Evolutionary conservation across 108 stramenopile species (phyloP).

Genomic region (Thalassiosira profunda): DNA sequence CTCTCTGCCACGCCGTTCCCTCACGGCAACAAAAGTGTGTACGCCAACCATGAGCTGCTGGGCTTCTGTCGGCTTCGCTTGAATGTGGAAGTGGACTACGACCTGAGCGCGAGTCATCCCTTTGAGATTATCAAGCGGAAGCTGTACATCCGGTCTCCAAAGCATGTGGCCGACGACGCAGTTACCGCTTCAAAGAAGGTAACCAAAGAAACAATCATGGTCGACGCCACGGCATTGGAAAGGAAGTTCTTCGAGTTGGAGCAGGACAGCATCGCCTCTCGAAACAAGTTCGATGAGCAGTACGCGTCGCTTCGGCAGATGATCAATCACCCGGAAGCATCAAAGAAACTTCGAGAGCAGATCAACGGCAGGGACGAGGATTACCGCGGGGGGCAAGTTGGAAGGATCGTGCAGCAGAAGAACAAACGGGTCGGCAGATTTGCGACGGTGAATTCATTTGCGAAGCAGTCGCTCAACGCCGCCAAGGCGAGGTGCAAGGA

Average conservation of each 20-base stretch:
- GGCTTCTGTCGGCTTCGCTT: constrained; percentile 33
- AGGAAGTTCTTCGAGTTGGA: constrained; percentile 33
- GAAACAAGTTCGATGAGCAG: neutral
- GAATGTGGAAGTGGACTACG: constrained; percentile 26
- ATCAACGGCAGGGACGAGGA: constrained; percentile 20
- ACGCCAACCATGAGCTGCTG: constrained; percentile 32
- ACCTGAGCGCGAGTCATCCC: constrained; percentile 17
- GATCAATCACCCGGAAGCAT: constrained; percentile 41
- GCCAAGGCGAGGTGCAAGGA: constrained; percentile 10
- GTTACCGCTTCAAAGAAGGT: constrained; percentile 27
- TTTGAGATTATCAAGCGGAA: constrained; percentile 42
- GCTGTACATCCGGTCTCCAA: constrained; percentile 33
- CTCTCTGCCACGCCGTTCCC: constrained; percentile 30
- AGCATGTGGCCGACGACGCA: constrained; percentile 37
- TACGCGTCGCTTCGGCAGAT: constrained; percentile 27
- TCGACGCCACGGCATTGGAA: constrained; percentile 27
- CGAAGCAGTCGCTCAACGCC: constrained; percentile 10
- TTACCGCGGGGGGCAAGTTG: constrained; percentile 10
- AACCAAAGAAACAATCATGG: constrained; percentile 7
- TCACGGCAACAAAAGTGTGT: constrained; percentile 25
- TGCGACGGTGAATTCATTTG: constrained; percentile 36
- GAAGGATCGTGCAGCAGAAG: constrained; percentile 1
- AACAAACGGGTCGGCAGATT: constrained; percentile 22
- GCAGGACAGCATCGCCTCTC: constrained; percentile 9
- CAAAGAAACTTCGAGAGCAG: constrained; percentile 33